Percentiles rank a stretch among this genome's conserved stretches.
Evolutionary conservation across 768 basidiomycete species (phyloP).

Genomic region (Kwoniella dejecticola): DNA sequence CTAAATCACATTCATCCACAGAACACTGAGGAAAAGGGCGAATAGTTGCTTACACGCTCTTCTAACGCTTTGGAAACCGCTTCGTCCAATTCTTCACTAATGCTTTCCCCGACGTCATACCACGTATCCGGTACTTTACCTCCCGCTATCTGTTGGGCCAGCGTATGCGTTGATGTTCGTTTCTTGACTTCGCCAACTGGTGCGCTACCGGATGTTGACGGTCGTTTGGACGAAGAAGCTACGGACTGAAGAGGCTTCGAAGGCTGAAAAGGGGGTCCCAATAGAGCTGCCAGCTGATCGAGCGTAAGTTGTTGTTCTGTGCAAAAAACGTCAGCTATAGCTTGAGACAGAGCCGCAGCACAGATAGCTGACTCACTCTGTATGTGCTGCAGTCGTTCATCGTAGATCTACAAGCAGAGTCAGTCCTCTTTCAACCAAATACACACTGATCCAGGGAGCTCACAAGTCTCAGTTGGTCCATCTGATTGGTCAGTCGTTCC

Average conservation of each 20-base stretch:
- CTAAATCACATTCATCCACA: too few species aligned
- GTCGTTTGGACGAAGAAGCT: constrained; percentile 26
- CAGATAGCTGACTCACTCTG: constrained; percentile 46
- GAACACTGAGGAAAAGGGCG: too few species aligned
- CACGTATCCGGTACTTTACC: constrained; percentile 23
- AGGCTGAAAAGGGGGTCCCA: constrained; percentile 70
- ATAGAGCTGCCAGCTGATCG: constrained; percentile 78
- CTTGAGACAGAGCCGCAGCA: background rate
- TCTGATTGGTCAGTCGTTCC: constrained; percentile 68
- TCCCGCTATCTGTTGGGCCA: constrained; percentile 23
- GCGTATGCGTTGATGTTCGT: constrained; percentile 5
- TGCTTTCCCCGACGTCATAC: constrained; percentile 39
- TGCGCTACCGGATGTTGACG: constrained; percentile 21
- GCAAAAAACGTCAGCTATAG: constrained; percentile 26
- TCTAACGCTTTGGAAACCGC: constrained; percentile 28
- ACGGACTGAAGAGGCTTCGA: constrained; percentile 52
- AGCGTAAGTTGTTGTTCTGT: constrained; percentile 69
- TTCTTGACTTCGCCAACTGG: constrained; percentile 8
- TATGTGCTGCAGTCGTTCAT: constrained; percentile 38
- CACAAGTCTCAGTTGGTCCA: constrained; percentile 64
- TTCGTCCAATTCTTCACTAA: constrained; percentile 28
- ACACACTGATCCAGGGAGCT: background rate
- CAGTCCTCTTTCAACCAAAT: constrained; percentile 1
- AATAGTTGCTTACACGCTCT: constrained; percentile 40
- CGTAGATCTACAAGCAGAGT: constrained; percentile 31